Conservation (phyloP, 257 asterid species). For the Solanum pinnatisectum region DNA sequence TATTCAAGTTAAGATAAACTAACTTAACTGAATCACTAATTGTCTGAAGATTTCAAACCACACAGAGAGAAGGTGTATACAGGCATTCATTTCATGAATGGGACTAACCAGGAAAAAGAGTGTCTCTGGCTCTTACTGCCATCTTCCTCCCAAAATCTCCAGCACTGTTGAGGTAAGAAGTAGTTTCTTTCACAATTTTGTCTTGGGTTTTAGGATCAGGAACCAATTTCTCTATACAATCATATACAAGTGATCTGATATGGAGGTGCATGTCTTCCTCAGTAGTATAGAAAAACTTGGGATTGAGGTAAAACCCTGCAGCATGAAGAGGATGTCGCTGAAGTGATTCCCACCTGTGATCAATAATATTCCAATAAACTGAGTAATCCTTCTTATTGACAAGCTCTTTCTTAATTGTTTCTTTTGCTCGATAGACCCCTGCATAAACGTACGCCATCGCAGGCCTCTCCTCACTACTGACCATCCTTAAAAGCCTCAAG, state of each 20-base stretch:
- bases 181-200: slow-evolving; percentile 69
- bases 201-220: slow-evolving; percentile 75
- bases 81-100: neutral
- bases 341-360: slow-evolving; percentile 81
- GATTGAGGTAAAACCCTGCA: slow-evolving; percentile 90
- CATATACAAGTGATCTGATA: slow-evolving; percentile 66
- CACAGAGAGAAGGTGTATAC: neutral
- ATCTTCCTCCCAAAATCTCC: slow-evolving; percentile 96
- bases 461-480: slow-evolving; percentile 63
- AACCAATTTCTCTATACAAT: slow-evolving; percentile 78
- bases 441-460: slow-evolving; percentile 84
- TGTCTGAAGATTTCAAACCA: slow-evolving; percentile 5
- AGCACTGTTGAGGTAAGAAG: slow-evolving; percentile 55
- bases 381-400: slow-evolving; percentile 46
- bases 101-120: slow-evolving; percentile 67
- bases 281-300: slow-evolving; percentile 77
- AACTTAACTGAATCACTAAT: slow-evolving; percentile 9
- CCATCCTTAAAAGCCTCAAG: slow-evolving; percentile 63
- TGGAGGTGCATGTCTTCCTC: slow-evolving; percentile 67
- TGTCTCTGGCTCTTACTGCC: slow-evolving; percentile 90
- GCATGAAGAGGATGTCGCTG: slow-evolving; percentile 77
- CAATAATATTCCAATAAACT: slow-evolving; percentile 77
- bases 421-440: slow-evolving; percentile 83
- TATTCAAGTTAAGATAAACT: neutral
- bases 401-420: slow-evolving; percentile 73